Evolutionary conservation across 768 basidiomycete genomes (phyloP), one percentile per base, ranked within the genome.

Genomic region (Boletus barrowsii): DNA sequence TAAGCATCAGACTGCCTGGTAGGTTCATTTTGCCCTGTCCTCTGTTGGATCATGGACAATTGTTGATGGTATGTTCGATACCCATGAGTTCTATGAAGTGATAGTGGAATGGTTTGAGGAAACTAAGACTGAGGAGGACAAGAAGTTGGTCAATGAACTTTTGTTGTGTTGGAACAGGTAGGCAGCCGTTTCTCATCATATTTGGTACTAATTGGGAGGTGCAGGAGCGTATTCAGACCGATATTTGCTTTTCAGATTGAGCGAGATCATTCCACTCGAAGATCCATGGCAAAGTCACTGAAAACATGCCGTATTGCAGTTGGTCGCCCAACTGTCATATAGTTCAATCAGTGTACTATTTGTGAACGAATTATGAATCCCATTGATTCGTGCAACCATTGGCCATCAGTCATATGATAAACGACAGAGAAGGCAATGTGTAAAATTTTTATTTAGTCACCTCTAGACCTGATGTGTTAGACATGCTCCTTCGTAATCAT

Each of bases 81-180:
- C 8, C 26, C 32, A 20, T 4, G 15, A 51, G 8, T 56, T 56
- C 33, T 56, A 56, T 26, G 5, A 47, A 11, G 33, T 3, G 1
- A 56, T 56, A 10, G 42, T 52, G 7, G 33, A 51, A 4, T 56
- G 45, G 44, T 56, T 56, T 29, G 33, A 55, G n/a, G 54, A 46
- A 8, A 42, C 24, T 2, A 9, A 32, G 32, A 32, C 32, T 11
- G 11, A 32, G 11, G 32, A 32, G 11, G 32, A 32, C 32, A 9
- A 32, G 11, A 32, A 32, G 32, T 32, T 5, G 3, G 35, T 53
- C 0, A 20, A 47, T 10, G 22, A 53, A 17, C 45, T 53, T 22
- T 24, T 46, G 29, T 17, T 33, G 10, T 47, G 45, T 29, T 53
- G 45, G 39, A 46, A 30, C 17, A 45, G 51, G 45, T 47, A 26